Percentiles rank a stretch among this genome's conserved stretches.
Conservation (phyloP, 208 protist genomes). For the Willaertia magna region DNA sequence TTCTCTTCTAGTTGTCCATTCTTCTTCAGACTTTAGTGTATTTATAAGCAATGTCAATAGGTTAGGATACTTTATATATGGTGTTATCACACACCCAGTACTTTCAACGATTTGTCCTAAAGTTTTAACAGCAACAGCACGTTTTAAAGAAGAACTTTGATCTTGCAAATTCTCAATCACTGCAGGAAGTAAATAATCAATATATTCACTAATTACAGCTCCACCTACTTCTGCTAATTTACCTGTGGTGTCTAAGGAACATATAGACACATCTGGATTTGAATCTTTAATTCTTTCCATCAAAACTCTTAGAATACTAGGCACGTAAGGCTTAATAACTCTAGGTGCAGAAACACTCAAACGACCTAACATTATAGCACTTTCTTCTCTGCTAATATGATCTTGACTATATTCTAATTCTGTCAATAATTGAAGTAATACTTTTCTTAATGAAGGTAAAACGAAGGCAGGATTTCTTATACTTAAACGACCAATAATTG, state of each 20-base stretch:
- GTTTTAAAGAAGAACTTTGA: conserved; percentile 40
- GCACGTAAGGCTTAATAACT: conserved; percentile 15
- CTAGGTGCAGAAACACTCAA: conserved; percentile 5
- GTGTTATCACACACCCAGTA: conserved; percentile 48
- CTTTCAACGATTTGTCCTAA: conserved; percentile 42
- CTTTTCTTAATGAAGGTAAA: conserved; percentile 61
- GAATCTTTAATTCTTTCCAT: background rate
- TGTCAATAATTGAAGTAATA: conserved; percentile 64
- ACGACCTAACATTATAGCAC: conserved; percentile 11
- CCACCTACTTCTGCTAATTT: conserved; percentile 48
- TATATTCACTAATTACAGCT: conserved; percentile 39
- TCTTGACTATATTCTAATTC: conserved; percentile 35
- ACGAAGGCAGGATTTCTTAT: conserved; percentile 56
- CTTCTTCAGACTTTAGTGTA: conserved; percentile 45
- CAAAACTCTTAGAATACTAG: conserved; percentile 8
- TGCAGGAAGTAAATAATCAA: conserved; percentile 48
- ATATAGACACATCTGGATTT: background rate
- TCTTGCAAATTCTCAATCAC: conserved; percentile 64
- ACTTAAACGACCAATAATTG: conserved; percentile 59
- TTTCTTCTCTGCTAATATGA: conserved; percentile 15
- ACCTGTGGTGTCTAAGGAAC: conserved; percentile 44
- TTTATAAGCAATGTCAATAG: conserved; percentile 52
- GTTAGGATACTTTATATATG: conserved; percentile 49
- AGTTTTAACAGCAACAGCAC: conserved; percentile 42
- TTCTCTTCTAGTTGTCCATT: conserved; percentile 44